A percentile compares a stretch with the other conserved stretches of the same genome.
phyloP scores from a whole-genome alignment of 148 eudicot species.

The Rhododendron williamsianum region DNA sequence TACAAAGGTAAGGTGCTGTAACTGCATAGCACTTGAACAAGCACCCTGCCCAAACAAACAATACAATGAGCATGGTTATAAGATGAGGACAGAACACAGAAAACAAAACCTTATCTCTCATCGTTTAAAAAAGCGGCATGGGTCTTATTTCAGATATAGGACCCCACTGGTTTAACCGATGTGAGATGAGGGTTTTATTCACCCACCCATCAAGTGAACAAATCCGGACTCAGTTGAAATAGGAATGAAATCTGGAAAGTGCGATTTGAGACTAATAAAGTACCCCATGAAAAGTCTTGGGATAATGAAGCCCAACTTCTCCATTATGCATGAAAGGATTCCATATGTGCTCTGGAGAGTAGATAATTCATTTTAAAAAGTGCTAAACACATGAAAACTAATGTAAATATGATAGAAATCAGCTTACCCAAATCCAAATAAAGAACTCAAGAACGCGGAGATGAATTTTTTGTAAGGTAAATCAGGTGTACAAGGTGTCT shows the following conservation, averaged over 20 bases:
- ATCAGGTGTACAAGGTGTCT: neutral
- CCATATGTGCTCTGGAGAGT: slow-evolving; percentile 68
- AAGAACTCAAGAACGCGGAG: neutral
- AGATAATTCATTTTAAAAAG: neutral
- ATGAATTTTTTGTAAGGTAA: neutral
- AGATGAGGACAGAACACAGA: neutral
- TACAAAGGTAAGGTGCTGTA: slow-evolving; percentile 88
- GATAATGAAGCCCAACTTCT: slow-evolving; percentile 49
- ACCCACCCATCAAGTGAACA: neutral
- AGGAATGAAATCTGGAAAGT: neutral
- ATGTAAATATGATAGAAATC: too few species aligned
- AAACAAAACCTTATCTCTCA: neutral
- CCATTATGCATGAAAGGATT: slow-evolving; percentile 79
- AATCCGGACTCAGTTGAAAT: neutral
- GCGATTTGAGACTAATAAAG: neutral
- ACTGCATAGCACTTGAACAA: slow-evolving; percentile 87
- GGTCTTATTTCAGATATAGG: neutral
- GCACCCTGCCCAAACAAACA: slow-evolving; percentile 39
- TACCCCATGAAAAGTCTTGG: slow-evolving; percentile 84
- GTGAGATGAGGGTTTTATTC: neutral
- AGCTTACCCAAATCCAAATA: too few species aligned
- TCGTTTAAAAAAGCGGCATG: neutral
- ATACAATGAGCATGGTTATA: neutral
- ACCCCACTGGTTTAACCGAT: neutral
- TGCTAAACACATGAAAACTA: too few species aligned